Evolutionary conservation across 2,329 filamentous ascomycete genomes (phyloP).

Genomic region (Rugonectria rugulosa): DNA sequence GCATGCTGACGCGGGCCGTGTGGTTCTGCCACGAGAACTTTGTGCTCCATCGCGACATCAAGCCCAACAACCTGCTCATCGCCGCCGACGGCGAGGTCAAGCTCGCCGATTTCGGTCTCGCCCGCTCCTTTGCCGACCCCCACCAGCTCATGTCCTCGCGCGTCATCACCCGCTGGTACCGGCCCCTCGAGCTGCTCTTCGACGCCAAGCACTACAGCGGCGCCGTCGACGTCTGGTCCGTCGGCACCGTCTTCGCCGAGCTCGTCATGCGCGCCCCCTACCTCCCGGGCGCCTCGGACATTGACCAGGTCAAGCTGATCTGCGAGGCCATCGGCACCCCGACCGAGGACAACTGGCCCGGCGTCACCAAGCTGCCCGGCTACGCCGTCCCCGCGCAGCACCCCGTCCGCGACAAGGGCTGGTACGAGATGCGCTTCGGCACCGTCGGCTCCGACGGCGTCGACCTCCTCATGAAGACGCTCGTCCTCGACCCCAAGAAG

Average conservation of each 20-base stretch:
- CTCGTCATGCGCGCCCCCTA: constrained; percentile 84
- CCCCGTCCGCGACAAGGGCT: constrained; percentile 70
- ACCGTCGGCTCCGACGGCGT: constrained; percentile 84
- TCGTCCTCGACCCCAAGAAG: constrained; percentile 86
- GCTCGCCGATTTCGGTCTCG: constrained; percentile 96
- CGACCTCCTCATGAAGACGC: constrained; percentile 85
- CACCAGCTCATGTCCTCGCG: constrained; percentile 89
- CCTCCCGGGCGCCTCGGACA: constrained; percentile 82
- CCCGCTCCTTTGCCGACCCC: constrained; percentile 87
- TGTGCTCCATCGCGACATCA: constrained; percentile 96
- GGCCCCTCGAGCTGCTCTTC: constrained; percentile 91
- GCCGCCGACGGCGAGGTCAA: constrained; percentile 93
- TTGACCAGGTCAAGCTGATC: constrained; percentile 86
- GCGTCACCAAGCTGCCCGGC: constrained; percentile 79
- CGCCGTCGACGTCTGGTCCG: constrained; percentile 92
- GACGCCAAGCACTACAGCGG: constrained; percentile 89
- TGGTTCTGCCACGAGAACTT: constrained; percentile 98
- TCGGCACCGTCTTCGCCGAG: constrained; percentile 92
- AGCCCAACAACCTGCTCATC: constrained; percentile 97
- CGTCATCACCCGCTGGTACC: constrained; percentile 97
- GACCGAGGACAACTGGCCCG: constrained; percentile 94
- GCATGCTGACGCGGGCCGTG: constrained; percentile 90
- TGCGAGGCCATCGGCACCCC: constrained; percentile 88
- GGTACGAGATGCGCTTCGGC: constrained; percentile 80
- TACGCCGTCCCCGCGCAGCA: constrained; percentile 77